Base-by-base conservation (phyloP, 2,329 filamentous ascomycete species). In the Calonectria montana region DNA sequence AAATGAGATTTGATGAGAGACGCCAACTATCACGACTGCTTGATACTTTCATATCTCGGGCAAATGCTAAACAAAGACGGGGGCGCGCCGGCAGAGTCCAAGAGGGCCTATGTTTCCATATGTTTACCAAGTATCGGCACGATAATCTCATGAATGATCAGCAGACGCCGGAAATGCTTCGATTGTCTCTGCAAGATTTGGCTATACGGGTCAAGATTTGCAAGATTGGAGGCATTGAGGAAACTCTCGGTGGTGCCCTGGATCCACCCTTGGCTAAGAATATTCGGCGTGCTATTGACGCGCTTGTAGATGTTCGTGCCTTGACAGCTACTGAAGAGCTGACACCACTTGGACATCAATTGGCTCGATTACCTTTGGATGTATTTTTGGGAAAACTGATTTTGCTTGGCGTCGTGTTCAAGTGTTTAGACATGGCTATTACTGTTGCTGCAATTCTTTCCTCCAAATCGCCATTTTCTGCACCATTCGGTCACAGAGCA, bases 201-300 rank as follows among this genome's bases (percentile, higher is more conserved):
- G 95, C 97, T 6, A 96, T 99, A 81, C 92, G 97, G 10, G 96
- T 98, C 75, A 99, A 99, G 84, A 98, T 98, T 55, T 99, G 96
- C 87, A 97, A 97, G 80, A 90, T 99, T 50, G 97, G 97, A 13
- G 93, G 94, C 47, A 97, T 98, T 66, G 96, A 98, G 81, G 91
- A 96, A 77, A 98, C 96, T 0, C 88, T 99, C 12, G 90, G 93
- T 25, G 92, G 96, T 82, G 97, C 97, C 4, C 87, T 99, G 18
- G 97, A 99, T 80, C 93, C 96, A 0, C 97, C 97, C 0, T 96
- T 94, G 0, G 88, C 94, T 0, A 97, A 96, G 85, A 99, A 98
- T 77, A 97, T 99, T 59, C 93, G 95, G 27, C 91, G 96, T 41
- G 96, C 97, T 1, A 93, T 99, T 67, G 96, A 98, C 81, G 95